Evolutionary conservation across 805 yeast species (phyloP), one percentile per base, ranked within the genome.

Genomic region (Candida montana): DNA sequence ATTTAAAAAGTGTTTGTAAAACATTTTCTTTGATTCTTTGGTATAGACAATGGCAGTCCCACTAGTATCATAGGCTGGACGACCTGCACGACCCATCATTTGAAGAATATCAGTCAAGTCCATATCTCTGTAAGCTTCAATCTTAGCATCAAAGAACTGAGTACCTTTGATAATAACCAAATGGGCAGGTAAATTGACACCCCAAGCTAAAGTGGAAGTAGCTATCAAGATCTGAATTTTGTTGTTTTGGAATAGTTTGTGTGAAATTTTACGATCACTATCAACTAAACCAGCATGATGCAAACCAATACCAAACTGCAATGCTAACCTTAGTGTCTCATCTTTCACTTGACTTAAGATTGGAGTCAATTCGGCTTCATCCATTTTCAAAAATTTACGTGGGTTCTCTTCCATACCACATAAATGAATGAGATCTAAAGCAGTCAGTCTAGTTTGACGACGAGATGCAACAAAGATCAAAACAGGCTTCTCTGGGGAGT

Each of bases 171-270:
- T 82, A 46, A 93, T 86, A 15, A 93, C 99, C 39, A 89, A 91
- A 6, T 96, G 97, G 2, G 99, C 99, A 1, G 99, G 99, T 42
- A 93, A 69, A 59, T 93, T 93, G 21, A 93, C 98, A 74, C 99
- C 99, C 99, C 99, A 93, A 0, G 99, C 99, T 46, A 93, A 74
- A 1, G 99, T 93, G 1, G 98, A 95, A 1, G 99, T 93, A 68
- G 96, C 90, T 52, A 95, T 82, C 15, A 93, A 67, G 1, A 93
- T 96, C 45, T 82, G 86, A 45, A 93, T 83, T 2, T 88, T 83
- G 35, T 97, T 97, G 24, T 72, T 68, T 26, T 82, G 71, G 59
- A 93, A 93, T 78, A 91, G 72, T 53, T 77, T 81, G 54, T 93
- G 99, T 0, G 93, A 83, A 43, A 89, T 63, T 57, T 88, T 89